Percentiles rank a stretch among this genome's conserved stretches.
Conservation (phyloP, 257 asterid genomes). For the Penstemon newberryi region DNA sequence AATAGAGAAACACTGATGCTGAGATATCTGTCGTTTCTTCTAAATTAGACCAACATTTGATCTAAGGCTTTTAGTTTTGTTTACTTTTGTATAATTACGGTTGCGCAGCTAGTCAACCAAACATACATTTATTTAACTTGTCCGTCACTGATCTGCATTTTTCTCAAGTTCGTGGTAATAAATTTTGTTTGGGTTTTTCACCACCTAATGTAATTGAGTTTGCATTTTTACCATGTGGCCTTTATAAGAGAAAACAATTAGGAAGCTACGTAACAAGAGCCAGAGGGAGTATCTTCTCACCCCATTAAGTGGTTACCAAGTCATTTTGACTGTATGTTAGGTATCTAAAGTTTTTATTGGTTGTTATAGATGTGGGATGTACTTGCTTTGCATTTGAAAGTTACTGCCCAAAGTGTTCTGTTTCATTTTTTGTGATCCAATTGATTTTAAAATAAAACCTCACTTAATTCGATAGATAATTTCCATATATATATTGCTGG, state of each 20-base stretch:
- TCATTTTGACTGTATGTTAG: not conserved
- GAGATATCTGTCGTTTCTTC: slow-evolving; percentile 14
- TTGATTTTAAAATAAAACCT: not conserved
- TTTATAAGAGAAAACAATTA: slow-evolving; percentile 3
- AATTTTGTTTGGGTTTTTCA: not conserved
- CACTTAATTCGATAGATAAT: slow-evolving; percentile 7
- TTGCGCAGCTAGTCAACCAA: not conserved
- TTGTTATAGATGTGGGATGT: not conserved
- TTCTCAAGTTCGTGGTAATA: not conserved
- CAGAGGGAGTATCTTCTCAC: not conserved
- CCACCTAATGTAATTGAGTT: not conserved
- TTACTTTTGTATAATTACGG: not conserved
- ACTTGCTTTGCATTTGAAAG: slow-evolving; percentile 8
- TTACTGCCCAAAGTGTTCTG: slow-evolving; percentile 1
- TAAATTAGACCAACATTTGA: not conserved
- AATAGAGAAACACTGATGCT: slow-evolving; percentile 5
- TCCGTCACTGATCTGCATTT: not conserved
- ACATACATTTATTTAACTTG: not conserved
- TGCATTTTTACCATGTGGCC: not conserved
- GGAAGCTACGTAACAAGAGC: not conserved
- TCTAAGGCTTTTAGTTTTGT: no score
- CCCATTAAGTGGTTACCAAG: slow-evolving; percentile 3
- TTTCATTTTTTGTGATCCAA: not conserved
- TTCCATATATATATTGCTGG: not conserved
- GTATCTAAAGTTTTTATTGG: not conserved